Base-by-base conservation (phyloP, 805 yeast genomes). In the Komagataella ulmi region DNA sequence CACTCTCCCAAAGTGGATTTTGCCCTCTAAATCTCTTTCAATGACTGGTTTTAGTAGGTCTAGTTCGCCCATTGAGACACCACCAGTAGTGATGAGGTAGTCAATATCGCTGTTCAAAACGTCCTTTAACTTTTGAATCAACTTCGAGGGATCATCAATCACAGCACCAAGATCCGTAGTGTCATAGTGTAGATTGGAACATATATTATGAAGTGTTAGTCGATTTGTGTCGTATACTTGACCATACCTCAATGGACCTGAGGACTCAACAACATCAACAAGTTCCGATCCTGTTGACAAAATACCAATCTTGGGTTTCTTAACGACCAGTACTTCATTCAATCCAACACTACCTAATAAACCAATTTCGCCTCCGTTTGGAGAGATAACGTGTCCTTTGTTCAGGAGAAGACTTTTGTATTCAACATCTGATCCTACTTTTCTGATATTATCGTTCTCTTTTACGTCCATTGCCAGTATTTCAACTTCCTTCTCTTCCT, bases 51-150 rank as follows among this genome's bases (percentile, higher is more conserved):
- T 77, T 45, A 77, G 58, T 14, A 75, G 61, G 57, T 77, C 82
- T 40, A 69, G 54, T 57, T 77, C 82, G 1, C 82, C 82, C 82
- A 77, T 77, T 1, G 82, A 77, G 1, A 77, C 82, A 21, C 82
- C 82, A 2, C 82, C 82, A 1, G 78, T 71, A 2, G 81, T 76
- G 44, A 77, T 65, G 44, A 77, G 55, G 44, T 69, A 69, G 52
- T 77, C 81, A 12, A 71, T 59, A 8, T 57, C 56, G 1, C 53
- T 45, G 4, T 56, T 53, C 21, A 72, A 60, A 0, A 70, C 69
- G 0, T 51, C 49, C 1, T 48, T 23, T 5, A 74, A 56, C 8
- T 52, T 49, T 3, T 50, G 48, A 17, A 56, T 62, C 4, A 76
- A 58, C 0, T 58, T 52, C 1, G 51, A 57, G 8, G 66, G 56